Evolutionary conservation across 1,284 basidiomycete genomes (phyloP).

Genomic region (Earliella scabrosa): DNA sequence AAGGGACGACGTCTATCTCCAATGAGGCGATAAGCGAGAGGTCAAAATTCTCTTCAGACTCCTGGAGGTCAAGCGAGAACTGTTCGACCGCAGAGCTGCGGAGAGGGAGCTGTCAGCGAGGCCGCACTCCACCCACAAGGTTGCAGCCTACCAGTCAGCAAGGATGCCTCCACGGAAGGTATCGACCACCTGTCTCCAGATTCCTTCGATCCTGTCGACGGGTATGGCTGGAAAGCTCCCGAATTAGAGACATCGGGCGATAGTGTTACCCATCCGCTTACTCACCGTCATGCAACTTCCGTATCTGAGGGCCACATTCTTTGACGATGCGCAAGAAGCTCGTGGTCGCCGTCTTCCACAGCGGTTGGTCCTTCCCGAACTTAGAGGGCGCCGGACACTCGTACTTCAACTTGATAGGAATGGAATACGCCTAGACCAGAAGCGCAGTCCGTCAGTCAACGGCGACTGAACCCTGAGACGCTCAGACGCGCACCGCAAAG

Average conservation of each 20-base stretch:
- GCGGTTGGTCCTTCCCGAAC: conserved; percentile 81
- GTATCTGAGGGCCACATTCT: conserved; percentile 58
- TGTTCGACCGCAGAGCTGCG: conserved; percentile 55
- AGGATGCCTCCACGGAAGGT: conserved; percentile 82
- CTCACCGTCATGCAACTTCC: conserved; percentile 51
- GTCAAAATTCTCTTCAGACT: conserved; percentile 88
- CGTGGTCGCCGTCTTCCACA: conserved; percentile 90
- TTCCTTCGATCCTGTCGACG: conserved; percentile 66
- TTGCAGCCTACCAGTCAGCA: conserved; percentile 75
- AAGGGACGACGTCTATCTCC: conserved; percentile 80
- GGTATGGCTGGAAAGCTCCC: conserved; percentile 50
- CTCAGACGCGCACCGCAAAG: conserved; percentile 63
- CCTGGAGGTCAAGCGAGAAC: conserved; percentile 66
- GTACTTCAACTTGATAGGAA: conserved; percentile 94
- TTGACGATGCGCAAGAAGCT: conserved; percentile 73
- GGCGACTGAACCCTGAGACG: background rate
- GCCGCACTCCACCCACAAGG: background rate
- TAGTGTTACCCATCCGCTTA: too few species aligned
- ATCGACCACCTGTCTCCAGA: conserved; percentile 89
- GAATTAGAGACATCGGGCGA: background rate
- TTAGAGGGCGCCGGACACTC: conserved; percentile 89
- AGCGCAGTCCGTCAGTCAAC: conserved; percentile 1
- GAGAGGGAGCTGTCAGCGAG: background rate
- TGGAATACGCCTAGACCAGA: conserved; percentile 71
- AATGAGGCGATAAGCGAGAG: conserved; percentile 79